Conservation (phyloP, 352 stramenopile species). For the Phytophthora podocarpi region DNA sequence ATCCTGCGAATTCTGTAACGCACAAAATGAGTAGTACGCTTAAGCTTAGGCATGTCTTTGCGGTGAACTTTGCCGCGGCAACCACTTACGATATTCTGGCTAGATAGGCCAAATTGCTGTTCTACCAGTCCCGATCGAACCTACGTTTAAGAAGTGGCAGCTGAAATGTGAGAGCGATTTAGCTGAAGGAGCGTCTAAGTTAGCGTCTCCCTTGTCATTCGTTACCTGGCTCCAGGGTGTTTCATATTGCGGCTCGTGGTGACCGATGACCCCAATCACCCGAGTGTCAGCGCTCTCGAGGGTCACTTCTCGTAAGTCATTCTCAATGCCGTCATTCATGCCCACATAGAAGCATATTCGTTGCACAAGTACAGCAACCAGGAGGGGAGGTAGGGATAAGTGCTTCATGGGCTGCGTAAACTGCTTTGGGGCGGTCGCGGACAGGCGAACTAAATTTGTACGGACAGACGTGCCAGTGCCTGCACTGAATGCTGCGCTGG, state of each 20-base stretch:
- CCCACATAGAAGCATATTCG: constrained; percentile 1
- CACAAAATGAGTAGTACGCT: background rate
- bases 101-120: constrained; percentile 5
- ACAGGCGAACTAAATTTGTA: too few relatives aligned
- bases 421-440: too few relatives aligned
- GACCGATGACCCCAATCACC: constrained; percentile 4
- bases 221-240: constrained; percentile 16
- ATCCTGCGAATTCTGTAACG: background rate
- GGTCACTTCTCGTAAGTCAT: constrained; percentile 16
- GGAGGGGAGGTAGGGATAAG: background rate
- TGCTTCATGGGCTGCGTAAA: constrained; percentile 22
- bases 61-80: background rate
- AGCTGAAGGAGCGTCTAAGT: background rate
- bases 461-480: too few relatives aligned
- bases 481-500: too few relatives aligned
- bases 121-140: constrained; percentile 8
- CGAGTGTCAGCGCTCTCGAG: constrained; percentile 2
- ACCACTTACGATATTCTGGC: constrained; percentile 4
- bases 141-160: constrained; percentile 4
- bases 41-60: background rate
- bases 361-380: constrained; percentile 2
- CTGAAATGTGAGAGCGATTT: background rate
- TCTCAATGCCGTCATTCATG: background rate
- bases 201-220: background rate
- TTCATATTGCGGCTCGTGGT: background rate